These are phyloP conservation scores for Vigna radiata DNA, from an alignment of 306 rosid species.

Conservation along the genomic window DNA sequence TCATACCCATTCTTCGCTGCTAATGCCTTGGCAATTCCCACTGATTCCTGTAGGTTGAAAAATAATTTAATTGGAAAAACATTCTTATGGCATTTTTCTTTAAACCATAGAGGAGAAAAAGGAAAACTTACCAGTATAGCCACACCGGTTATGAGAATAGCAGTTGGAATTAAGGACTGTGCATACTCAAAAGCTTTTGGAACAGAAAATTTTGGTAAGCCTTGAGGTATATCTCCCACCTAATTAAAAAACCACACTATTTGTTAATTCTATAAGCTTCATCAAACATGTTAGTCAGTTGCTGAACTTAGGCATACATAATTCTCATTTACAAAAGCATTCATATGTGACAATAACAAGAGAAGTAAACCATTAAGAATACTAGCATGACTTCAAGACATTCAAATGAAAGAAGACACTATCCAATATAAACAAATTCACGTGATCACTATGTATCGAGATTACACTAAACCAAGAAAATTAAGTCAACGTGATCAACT, in stretches of 20 bases:
- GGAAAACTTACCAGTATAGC: slow-evolving; percentile 85
- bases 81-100: slow-evolving; percentile 12
- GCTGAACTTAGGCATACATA: slow-evolving; percentile 17
- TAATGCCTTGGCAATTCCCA: slow-evolving; percentile 97
- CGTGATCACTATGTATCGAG: slow-evolving; percentile 7
- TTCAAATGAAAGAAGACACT: slow-evolving; percentile 23
- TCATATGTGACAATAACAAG: slow-evolving; percentile 28
- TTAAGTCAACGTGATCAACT: slow-evolving; percentile 11
- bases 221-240: slow-evolving; percentile 98
- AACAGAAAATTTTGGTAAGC: slow-evolving; percentile 86
- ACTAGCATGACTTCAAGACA: not conserved
- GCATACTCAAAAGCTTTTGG: slow-evolving; percentile 78
- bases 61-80: slow-evolving; percentile 29
- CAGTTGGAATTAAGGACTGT: slow-evolving; percentile 86
- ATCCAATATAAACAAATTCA: slow-evolving; percentile 35
- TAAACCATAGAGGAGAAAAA: slow-evolving; percentile 29
- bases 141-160: slow-evolving; percentile 91
- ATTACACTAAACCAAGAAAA: slow-evolving; percentile 9
- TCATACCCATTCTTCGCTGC: slow-evolving; percentile 98
- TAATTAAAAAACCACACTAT: slow-evolving; percentile 48
- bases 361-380: slow-evolving; percentile 30
- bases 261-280: slow-evolving; percentile 34
- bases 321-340: slow-evolving; percentile 33
- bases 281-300: slow-evolving; percentile 30
- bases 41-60: slow-evolving; percentile 79